Evolutionary conservation across 2,329 filamentous ascomycete species (phyloP).

Genomic region (Stagonosporopsis chrysanthemi): DNA sequence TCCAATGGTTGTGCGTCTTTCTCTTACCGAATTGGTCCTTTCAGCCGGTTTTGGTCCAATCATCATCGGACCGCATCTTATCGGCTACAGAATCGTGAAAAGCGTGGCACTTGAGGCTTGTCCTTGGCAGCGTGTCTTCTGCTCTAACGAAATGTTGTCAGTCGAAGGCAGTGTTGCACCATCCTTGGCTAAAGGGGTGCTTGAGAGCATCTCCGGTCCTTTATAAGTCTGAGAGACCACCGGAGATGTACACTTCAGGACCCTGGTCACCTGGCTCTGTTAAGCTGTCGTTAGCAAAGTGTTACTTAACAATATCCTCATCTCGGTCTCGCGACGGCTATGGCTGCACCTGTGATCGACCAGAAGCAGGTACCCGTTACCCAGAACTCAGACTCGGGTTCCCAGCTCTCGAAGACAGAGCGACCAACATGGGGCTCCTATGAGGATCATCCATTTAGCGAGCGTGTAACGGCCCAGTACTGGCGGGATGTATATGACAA

Average conservation of each 20-base stretch:
- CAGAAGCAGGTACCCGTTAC: constrained; percentile 29
- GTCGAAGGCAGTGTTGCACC: constrained; percentile 25
- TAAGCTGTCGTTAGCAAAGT: constrained; percentile 11
- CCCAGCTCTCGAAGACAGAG: constrained; percentile 13
- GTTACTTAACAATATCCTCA: constrained; percentile 16
- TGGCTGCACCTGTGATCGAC: constrained; percentile 21
- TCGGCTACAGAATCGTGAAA: constrained; percentile 5
- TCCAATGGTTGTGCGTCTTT: not conserved
- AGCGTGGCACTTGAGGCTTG: constrained; percentile 11
- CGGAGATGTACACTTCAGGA: constrained; percentile 16
- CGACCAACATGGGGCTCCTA: constrained; percentile 23
- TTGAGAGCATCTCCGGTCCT: constrained; percentile 13
- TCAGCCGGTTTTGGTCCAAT: not conserved
- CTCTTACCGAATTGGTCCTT: not conserved
- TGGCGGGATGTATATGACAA: constrained; percentile 39
- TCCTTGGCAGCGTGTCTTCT: constrained; percentile 13
- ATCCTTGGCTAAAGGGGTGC: constrained; percentile 19
- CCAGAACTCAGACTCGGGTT: constrained; percentile 25
- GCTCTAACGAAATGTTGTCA: constrained; percentile 30
- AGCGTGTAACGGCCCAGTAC: constrained; percentile 33
- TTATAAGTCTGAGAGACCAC: constrained; percentile 24
- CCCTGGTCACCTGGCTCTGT: constrained; percentile 14
- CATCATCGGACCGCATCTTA: constrained; percentile 3
- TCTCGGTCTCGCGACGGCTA: constrained; percentile 12
- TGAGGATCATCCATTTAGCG: constrained; percentile 34